phyloP scores from a whole-genome alignment of 1,139 yeast genomes.

The Pichiaceae sp. region DNA sequence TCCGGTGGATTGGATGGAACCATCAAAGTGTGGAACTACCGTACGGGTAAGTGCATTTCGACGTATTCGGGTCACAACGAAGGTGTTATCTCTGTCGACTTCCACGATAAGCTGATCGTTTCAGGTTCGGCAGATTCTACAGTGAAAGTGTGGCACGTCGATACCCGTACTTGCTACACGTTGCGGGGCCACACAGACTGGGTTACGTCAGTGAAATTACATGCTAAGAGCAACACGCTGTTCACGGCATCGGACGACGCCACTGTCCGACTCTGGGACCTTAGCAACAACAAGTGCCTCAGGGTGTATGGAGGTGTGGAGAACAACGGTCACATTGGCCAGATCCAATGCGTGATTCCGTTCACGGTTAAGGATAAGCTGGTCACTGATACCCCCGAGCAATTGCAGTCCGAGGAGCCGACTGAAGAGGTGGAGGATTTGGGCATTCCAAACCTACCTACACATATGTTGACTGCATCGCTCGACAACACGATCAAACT shows the following conservation, averaged over 20 bases:
- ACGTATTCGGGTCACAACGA: slow-evolving; percentile 91
- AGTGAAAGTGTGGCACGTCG: slow-evolving; percentile 94
- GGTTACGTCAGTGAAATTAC: slow-evolving; percentile 85
- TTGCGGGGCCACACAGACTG: slow-evolving; percentile 89
- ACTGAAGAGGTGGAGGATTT: slow-evolving; percentile 6
- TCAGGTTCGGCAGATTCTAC: slow-evolving; percentile 91
- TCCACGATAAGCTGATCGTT: slow-evolving; percentile 73
- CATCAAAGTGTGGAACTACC: slow-evolving; percentile 91
- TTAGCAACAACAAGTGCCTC: slow-evolving; percentile 69
- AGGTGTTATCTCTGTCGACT: slow-evolving; percentile 75
- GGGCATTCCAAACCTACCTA: slow-evolving; percentile 41
- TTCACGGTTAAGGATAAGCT: slow-evolving; percentile 52
- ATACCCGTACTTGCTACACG: slow-evolving; percentile 84
- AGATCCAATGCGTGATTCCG: slow-evolving; percentile 86
- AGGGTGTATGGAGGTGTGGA: slow-evolving; percentile 69
- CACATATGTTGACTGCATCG: slow-evolving; percentile 80
- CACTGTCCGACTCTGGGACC: slow-evolving; percentile 92
- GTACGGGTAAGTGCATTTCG: slow-evolving; percentile 87
- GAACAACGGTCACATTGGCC: slow-evolving; percentile 69
- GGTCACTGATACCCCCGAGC: slow-evolving; percentile 31
- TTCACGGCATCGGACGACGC: slow-evolving; percentile 89
- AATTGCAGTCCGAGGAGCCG: slow-evolving; percentile 4
- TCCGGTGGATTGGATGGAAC: slow-evolving; percentile 91
- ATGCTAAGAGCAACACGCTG: slow-evolving; percentile 66
- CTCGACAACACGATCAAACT: slow-evolving; percentile 88